These are phyloP conservation scores for Trichosanthes cucumerina DNA, from an alignment of 306 rosid genomes.

Conservation along the genomic window DNA sequence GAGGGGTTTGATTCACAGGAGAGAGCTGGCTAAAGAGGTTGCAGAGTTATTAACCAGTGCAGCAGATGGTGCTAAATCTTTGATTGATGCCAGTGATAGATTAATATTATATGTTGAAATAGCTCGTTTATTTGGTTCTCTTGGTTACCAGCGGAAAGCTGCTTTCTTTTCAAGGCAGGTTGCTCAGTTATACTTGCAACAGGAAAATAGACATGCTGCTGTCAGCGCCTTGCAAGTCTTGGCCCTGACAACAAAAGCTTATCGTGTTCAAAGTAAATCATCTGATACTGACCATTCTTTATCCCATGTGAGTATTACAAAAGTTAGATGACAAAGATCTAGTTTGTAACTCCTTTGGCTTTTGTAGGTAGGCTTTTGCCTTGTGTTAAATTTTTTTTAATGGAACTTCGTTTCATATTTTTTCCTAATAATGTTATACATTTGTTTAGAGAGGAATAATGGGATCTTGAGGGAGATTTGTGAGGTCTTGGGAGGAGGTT, in stretches of 20 bases:
- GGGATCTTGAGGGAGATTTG: too few relatives aligned
- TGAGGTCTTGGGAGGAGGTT: too few relatives aligned
- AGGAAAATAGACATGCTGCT: slow-evolving; percentile 87
- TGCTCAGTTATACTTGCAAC: slow-evolving; percentile 91
- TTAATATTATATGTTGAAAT: slow-evolving; percentile 77
- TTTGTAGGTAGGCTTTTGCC: not conserved
- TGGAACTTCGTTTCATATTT: not conserved
- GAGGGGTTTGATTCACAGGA: slow-evolving; percentile 33
- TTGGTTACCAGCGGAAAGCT: slow-evolving; percentile 93
- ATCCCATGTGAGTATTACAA: slow-evolving; percentile 50
- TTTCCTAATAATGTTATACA: too few relatives aligned
- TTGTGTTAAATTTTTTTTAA: not conserved
- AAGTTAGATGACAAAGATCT: not conserved
- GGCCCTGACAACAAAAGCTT: slow-evolving; percentile 93
- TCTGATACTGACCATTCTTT: slow-evolving; percentile 31
- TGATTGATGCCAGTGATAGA: slow-evolving; percentile 91
- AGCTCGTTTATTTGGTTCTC: slow-evolving; percentile 91
- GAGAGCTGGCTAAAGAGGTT: slow-evolving; percentile 89
- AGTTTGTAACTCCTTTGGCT: not conserved
- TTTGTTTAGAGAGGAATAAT: too few relatives aligned
- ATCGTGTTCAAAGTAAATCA: slow-evolving; percentile 90
- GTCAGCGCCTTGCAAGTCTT: slow-evolving; percentile 98
- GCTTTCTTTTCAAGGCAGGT: slow-evolving; percentile 96
- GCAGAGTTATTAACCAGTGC: slow-evolving; percentile 82
- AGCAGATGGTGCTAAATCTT: slow-evolving; percentile 93